Base-by-base conservation (phyloP, 345 rosid genomes). In the Salix caprea region DNA sequence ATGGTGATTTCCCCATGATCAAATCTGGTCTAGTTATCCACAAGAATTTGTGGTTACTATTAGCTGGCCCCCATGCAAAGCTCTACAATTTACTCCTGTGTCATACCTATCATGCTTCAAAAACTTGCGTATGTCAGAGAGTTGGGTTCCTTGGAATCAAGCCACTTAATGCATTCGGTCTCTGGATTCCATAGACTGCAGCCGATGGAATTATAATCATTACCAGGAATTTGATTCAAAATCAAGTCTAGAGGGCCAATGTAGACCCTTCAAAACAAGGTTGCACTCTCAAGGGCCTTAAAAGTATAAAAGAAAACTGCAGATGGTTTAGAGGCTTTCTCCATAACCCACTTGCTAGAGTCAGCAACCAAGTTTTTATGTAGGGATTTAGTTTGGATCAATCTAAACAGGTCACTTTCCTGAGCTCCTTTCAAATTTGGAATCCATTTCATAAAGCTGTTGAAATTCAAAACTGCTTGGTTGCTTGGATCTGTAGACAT, bases 31-130 rank as follows among this genome's bases (percentile, higher is more conserved):
- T 32, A 8, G 61, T 60, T 34, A 74, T 23, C 77, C 71, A 65
- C 46, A 74, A 26, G 42, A 74, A 74, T 9, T 42, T 61, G 14
- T 23, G 4, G 34, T 46, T 30, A 18, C 62, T 65, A 13, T 65
- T 65, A 13, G 77, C 77, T 3, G 21, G 77, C 4, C 77, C 77
- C 71, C 69, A 62, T 15, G 60, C 71, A 26, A 42, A 72, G 48
- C 26, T 72, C 54, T 11, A 34, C n/a, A 14, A 72, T 6, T 12
- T 72, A 42, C 10, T 37, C 64, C 15, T 23, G 42, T 8, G 75
- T 28, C 26, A 56, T 12, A 1, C 56, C 75, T n/a, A 48, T 56
- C 5, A 72, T 4, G 66, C 32, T 72, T 8, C 65, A 66, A 60
- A 72, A 72, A 26, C 44, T 72, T 15, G 58, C 75, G 26, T 52